Evolutionary conservation across 441 rosid genomes (phyloP).

Genomic region (Adansonia rubrostipa): DNA sequence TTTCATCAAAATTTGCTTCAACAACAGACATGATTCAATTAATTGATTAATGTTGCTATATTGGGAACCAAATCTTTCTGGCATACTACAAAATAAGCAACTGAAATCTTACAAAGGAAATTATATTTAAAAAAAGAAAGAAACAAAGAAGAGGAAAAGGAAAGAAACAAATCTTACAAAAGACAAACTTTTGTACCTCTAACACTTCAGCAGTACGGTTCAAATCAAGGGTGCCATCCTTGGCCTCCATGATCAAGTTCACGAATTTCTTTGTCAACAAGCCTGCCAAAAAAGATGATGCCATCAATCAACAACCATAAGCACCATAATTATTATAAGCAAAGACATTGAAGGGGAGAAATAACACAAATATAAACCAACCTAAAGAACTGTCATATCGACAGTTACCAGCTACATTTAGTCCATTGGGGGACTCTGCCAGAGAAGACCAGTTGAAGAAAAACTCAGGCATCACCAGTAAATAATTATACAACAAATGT

Average conservation of each 20-base stretch:
- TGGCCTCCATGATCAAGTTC: conserved; percentile 64
- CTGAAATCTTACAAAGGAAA: not conserved
- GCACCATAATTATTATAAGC: not conserved
- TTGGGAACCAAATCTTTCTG: not conserved
- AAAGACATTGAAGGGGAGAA: not conserved
- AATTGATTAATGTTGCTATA: not conserved
- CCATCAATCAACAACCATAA: not conserved
- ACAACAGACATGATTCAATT: not conserved
- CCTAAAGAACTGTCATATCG: conserved; percentile 67
- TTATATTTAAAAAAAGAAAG: not conserved
- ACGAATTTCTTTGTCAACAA: conserved; percentile 77
- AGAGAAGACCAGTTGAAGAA: conserved; percentile 23
- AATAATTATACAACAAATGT: not conserved
- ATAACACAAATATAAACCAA: not conserved
- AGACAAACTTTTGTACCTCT: conserved; percentile 53
- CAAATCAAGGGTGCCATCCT: conserved; percentile 84
- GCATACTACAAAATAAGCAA: not conserved
- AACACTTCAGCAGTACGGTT: conserved; percentile 71
- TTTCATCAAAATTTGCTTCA: not conserved
- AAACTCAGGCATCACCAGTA: conserved; percentile 20
- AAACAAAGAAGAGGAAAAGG: not conserved
- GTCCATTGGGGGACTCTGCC: conserved; percentile 48
- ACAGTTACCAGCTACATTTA: conserved; percentile 53
- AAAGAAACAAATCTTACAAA: not conserved
- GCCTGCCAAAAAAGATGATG: conserved; percentile 48